Evolutionary conservation across 2,329 filamentous ascomycete species (phyloP).

Genomic region (Alternaria consortialis): DNA sequence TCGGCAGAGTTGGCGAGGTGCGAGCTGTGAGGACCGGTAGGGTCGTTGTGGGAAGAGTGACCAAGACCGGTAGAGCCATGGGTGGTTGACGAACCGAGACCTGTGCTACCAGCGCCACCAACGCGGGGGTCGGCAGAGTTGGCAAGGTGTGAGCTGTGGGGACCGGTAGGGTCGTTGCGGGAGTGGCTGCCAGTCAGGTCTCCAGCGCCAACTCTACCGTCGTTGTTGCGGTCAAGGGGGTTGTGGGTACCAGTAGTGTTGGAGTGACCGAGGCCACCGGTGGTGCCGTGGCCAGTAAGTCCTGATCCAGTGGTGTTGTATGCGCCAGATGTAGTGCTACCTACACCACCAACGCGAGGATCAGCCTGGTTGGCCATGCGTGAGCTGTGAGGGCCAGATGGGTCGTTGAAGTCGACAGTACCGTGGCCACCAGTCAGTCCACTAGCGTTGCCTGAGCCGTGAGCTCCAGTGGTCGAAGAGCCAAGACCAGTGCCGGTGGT

Average conservation of each 20-base stretch:
- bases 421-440: slow-evolving; percentile 3
- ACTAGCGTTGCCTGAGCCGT: slow-evolving; percentile 18
- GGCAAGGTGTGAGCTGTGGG: slow-evolving; percentile 34
- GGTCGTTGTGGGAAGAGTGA: slow-evolving; percentile 2
- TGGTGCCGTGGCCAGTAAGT: neutral
- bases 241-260: too few species aligned
- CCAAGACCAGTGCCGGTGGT: slow-evolving; percentile 13
- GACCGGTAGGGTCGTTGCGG: slow-evolving; percentile 43
- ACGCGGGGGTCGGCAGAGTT: slow-evolving; percentile 43
- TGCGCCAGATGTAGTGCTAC: slow-evolving; percentile 1
- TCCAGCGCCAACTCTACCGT: too few species aligned
- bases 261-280: neutral
- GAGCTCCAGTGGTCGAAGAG: slow-evolving; percentile 16
- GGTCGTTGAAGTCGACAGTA: slow-evolving; percentile 34
- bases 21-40: slow-evolving; percentile 10
- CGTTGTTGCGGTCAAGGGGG: too few species aligned
- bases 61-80: slow-evolving; percentile 18
- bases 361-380: slow-evolving; percentile 37
- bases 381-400: slow-evolving; percentile 48
- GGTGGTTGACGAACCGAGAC: slow-evolving; percentile 28
- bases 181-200: neutral
- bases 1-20: slow-evolving; percentile 41
- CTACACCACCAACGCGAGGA: slow-evolving; percentile 31
- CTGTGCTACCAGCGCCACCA: slow-evolving; percentile 5
- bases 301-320: slow-evolving; percentile 4